phyloP scores from a whole-genome alignment of 176 grass and related monocot species.

The Hordeum vulgare region DNA sequence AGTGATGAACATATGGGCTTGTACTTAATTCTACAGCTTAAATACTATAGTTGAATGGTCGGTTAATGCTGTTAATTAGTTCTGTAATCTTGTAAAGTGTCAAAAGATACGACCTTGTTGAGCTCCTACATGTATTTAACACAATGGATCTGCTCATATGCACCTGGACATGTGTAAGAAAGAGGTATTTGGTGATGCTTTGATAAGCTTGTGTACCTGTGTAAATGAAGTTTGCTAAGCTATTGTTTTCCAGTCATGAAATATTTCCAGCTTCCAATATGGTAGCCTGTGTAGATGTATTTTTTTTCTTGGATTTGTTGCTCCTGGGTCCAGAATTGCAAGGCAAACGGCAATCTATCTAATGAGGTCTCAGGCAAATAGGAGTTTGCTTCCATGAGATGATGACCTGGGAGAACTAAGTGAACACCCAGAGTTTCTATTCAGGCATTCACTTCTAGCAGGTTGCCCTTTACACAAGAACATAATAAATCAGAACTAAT shows the following conservation, averaged over 20 bases:
- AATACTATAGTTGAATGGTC: background rate
- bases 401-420: background rate
- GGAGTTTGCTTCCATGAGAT: background rate
- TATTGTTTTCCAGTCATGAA: background rate
- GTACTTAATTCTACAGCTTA: background rate
- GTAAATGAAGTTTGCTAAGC: background rate
- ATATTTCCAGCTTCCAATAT: background rate
- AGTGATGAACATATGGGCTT: conserved; percentile 7
- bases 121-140: background rate
- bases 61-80: background rate
- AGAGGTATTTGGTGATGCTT: background rate
- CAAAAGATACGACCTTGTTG: background rate
- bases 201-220: background rate
- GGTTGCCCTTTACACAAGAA: background rate
- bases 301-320: background rate
- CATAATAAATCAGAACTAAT: background rate
- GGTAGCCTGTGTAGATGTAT: background rate
- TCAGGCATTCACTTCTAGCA: background rate
- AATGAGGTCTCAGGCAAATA: background rate
- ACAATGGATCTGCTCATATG: background rate
- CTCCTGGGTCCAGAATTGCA: background rate
- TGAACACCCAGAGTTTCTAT: background rate
- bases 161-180: background rate
- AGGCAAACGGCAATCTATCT: background rate
- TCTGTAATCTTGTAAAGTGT: conserved; percentile 3